Base-by-base conservation (phyloP, 495 filamentous ascomycete genomes). In the Friedmanniomyces endolithicus region DNA sequence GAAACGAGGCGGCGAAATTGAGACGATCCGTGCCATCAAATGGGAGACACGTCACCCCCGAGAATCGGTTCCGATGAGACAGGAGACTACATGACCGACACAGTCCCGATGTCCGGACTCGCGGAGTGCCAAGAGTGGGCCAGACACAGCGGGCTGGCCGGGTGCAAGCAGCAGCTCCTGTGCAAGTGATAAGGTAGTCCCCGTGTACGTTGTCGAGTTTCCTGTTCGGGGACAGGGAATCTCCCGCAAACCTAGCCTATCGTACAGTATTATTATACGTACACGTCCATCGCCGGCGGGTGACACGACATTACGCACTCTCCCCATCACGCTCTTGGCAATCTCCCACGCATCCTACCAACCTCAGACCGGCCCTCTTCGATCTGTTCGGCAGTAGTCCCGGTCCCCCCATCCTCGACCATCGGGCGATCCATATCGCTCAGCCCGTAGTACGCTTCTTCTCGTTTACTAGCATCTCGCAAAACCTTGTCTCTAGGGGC, bases 301-400 rank as follows among this genome's bases (percentile, higher is more conserved):
- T 4, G 12, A 19, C 37, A 41, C 14, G 12, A 41, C 33, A 16
- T 16, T 35, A 19, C 17, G 27, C 27, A 31, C 6, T 6, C 12
- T 41, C 6, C 37, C 37, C 37, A 4, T 41, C 37, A n/a, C 37
- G 16, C 17, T 41, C 16, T 14, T 6, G 37, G 8, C 14, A 17
- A 14, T 22, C 12, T 52, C 3, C 56, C 56, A 17, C 57, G 53
- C 17, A 60, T 20, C 35, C 31, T 16, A 2, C 55, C 34, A 11
- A 60, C 47, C 24, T 50, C 20, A 34, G 34, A 9, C 37, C 48
- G 54, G 31, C 11, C 51, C 37, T 46, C 22, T 12, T 29, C 20
- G 12, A 39, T 29, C 16, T 48, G 45, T 17, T 52, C 33, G 20
- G 6, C 50, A 9, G 11, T 16, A 17, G 43, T 24, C 16, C 20